Percentiles rank a stretch among this genome's conserved stretches.
Conservation (phyloP, 176 grass and related monocot genomes). For the Triticum urartu region DNA sequence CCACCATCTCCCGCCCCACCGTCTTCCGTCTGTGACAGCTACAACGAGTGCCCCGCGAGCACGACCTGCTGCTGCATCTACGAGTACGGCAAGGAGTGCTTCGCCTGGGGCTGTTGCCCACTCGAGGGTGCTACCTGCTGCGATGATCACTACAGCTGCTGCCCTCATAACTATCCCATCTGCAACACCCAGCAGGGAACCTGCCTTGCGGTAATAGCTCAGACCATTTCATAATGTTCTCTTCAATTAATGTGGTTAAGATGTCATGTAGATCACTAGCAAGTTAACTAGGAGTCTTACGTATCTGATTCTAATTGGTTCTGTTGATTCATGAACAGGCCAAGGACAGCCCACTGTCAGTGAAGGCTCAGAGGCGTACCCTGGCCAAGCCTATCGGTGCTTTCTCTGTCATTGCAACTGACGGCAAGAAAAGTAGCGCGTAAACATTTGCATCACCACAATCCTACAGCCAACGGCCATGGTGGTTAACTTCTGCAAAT, state of each 20-base stretch:
- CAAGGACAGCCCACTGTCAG: slow-evolving; percentile 73
- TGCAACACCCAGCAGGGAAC: slow-evolving; percentile 61
- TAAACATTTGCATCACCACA: slow-evolving; percentile 16
- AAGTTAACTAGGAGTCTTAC: background rate
- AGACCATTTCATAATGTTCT: background rate
- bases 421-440: slow-evolving; percentile 60
- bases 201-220: slow-evolving; percentile 63
- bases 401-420: slow-evolving; percentile 25
- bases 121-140: slow-evolving; percentile 85
- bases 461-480: background rate
- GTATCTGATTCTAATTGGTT: slow-evolving; percentile 3
- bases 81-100: slow-evolving; percentile 60
- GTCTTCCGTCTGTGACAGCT: slow-evolving; percentile 56
- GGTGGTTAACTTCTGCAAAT: background rate
- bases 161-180: slow-evolving; percentile 85
- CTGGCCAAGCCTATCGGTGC: slow-evolving; percentile 60
- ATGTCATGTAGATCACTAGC: background rate
- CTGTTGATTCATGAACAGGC: slow-evolving; percentile 43
- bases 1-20: slow-evolving; percentile 51
- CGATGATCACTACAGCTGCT: slow-evolving; percentile 92
- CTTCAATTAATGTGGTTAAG: background rate
- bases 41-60: slow-evolving; percentile 59
- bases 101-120: slow-evolving; percentile 87
- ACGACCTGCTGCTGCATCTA: slow-evolving; percentile 94
- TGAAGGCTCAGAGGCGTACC: slow-evolving; percentile 62